Conservation (phyloP, 352 stramenopile genomes). For the Globisporangium nodosum region DNA sequence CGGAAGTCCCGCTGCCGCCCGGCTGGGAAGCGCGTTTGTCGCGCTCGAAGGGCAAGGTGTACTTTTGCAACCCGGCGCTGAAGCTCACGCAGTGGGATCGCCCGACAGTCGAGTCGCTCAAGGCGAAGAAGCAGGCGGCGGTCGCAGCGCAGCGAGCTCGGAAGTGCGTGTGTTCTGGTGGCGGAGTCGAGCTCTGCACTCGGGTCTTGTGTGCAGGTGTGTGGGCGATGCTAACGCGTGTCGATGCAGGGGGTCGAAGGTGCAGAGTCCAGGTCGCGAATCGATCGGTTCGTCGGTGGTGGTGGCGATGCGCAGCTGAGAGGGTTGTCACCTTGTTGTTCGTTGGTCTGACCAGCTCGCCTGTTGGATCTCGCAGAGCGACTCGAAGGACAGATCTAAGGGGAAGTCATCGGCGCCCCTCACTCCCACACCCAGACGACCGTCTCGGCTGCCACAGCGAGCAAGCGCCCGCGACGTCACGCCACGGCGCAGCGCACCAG, state of each 20-base stretch:
- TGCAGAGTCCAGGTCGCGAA: slow-evolving; percentile 25
- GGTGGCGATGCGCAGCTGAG: not conserved
- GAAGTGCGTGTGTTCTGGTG: slow-evolving; percentile 16
- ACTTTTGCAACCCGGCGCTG: slow-evolving; percentile 78
- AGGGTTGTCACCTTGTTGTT: not conserved
- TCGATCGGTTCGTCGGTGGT: slow-evolving; percentile 13
- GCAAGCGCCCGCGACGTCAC: no score
- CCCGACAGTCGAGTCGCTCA: slow-evolving; percentile 56
- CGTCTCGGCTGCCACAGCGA: no score
- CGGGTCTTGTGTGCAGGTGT: slow-evolving; percentile 1
- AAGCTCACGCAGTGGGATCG: slow-evolving; percentile 84
- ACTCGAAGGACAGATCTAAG: not conserved
- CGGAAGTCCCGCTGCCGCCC: slow-evolving; percentile 44
- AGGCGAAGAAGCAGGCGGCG: slow-evolving; percentile 48
- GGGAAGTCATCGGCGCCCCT: not conserved
- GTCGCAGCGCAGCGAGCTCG: slow-evolving; percentile 33
- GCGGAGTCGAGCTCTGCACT: no score
- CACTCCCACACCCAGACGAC: not conserved
- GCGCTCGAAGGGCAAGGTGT: slow-evolving; percentile 79
- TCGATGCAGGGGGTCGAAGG: slow-evolving; percentile 18
- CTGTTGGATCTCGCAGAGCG: not conserved
- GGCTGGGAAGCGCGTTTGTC: slow-evolving; percentile 80
- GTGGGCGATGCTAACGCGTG: not conserved
- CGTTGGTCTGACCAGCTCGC: not conserved
- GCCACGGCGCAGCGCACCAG: no score